phyloP scores from a whole-genome alignment of 2,329 filamentous ascomycete genomes.

The Trichophyton benhamiae region DNA sequence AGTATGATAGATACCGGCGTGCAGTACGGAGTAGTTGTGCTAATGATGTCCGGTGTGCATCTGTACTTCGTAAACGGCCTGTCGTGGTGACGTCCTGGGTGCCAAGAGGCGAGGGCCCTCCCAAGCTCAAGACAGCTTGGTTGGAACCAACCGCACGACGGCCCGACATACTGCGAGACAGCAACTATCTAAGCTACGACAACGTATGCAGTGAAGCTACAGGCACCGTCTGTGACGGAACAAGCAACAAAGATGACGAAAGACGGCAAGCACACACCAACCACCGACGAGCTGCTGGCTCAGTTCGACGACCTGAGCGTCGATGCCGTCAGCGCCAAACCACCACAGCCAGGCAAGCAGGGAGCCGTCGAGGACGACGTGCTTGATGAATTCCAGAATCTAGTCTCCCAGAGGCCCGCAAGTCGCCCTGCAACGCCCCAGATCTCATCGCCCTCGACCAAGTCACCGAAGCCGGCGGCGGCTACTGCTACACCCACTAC shows the following conservation, averaged over 20 bases:
- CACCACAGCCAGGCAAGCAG: constrained; percentile 1
- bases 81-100: not conserved
- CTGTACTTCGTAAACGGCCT: not conserved
- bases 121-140: not conserved
- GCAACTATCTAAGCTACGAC: not conserved
- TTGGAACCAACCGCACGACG: not conserved
- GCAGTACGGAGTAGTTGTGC: no score
- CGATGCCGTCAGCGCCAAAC: constrained; percentile 18
- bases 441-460: constrained; percentile 41
- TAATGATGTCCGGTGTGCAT: not conserved
- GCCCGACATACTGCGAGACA: not conserved
- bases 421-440: constrained; percentile 72
- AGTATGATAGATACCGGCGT: no score
- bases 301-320: constrained; percentile 38
- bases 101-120: not conserved
- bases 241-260: constrained; percentile 19
- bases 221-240: not conserved
- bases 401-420: constrained; percentile 56
- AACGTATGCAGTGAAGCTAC: not conserved
- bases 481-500: constrained; percentile 25
- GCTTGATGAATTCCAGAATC: constrained; percentile 73
- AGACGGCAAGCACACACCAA: constrained; percentile 21
- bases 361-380: constrained; percentile 54
- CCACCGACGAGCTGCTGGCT: constrained; percentile 39
- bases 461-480: constrained; percentile 28